Evolutionary conservation across 2,329 filamentous ascomycete species (phyloP), one percentile per base, ranked within the genome.

Genomic region (Aspergillus phoenicis): DNA sequence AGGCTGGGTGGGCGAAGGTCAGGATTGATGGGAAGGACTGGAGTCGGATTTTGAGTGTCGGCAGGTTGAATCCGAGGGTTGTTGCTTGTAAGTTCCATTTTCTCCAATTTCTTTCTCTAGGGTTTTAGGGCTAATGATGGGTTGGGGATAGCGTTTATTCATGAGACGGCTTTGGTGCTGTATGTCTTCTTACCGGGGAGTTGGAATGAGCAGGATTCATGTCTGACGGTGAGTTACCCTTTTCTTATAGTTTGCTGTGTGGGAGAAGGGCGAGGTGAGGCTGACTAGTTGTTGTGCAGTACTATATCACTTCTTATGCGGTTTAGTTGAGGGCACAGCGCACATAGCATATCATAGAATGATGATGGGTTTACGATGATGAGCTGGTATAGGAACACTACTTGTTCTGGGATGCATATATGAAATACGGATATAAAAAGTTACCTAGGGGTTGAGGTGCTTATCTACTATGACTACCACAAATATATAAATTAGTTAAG

Each of bases 21-120:
- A 84, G 91, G 57, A 93, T 98, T 24, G 95, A 98, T 77, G 95
- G 93, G 36, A 90, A 88, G 74, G 95, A 99, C 74, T 98, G 95
- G 94, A 92, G 92, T 33, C 87, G 87, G 67, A 94, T 98, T n/a
- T 82, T 99, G 66, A 96, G 92, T 75, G 93, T 98, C 11, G 94
- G 94, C 1, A 84, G 93, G 54, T 80, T 98, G 30, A 94, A 95
- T 68, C 94, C 93, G 0, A 85, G 92, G 67, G 94, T 98, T 55
- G 95, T 98, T 80, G 95, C 93, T 59, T 97, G 93, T 88, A 65
- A 79, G 85, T 71, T 45, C 57, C 24, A 11, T 41, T 13, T n/a
- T 15, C 52, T 17, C 5, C 28, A 30, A 4, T 36, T 33, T 2
- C 10, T 36, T 22, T 13, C 0, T 7, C 24, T 30, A 10, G 17